Base-by-base conservation (phyloP, 805 yeast genomes). In the Hermanozyma aechmeae region DNA sequence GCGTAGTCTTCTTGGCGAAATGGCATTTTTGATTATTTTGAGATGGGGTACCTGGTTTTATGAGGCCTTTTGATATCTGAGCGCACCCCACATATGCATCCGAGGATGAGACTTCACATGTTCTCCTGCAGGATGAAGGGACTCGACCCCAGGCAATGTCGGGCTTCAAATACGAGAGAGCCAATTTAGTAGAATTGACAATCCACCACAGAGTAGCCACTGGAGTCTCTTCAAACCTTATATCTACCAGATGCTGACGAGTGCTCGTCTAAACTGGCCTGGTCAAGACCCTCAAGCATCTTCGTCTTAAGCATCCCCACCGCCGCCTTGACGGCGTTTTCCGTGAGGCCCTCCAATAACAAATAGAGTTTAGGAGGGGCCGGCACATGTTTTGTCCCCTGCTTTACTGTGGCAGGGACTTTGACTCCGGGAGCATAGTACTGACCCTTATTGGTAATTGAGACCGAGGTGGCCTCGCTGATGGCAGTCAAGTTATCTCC, bases 381-480 rank as follows among this genome's bases (percentile, higher is more conserved):
- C 3, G 48, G 34, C 3, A 53, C 61, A 0, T 64, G 70, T 12
- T 63, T 60, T 4, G 64, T 60, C 6, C 49, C 50, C 15, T 41
- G 33, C 3, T 80, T 77, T 26, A 70, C 57, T 0, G 82, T 79
- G 12, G 71, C 61, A 0, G 85, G 77, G 5, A 45, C 35, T 28
- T 50, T 53, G 13, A 49, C 40, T 25, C 46, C 48, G 1, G 62
- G 56, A 1, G 61, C 50, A 38, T 80, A 79, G 46, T 59, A 86
- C 37, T 70, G 73, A 11, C 98, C 98, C 46, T 76, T 82, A 30
- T 76, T 73, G 1, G 96, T 86, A 25, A 87, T 73, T 5, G 94
- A 75, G 3, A 85, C 73, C 1, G 77, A 70, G 0, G 92, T 77
- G 27, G 73, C 59, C 28, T 85, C 94, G 25, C 73, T 74, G 26